Evolutionary conservation across 208 protist species (phyloP).

Genomic region (Leishmania arabica): DNA sequence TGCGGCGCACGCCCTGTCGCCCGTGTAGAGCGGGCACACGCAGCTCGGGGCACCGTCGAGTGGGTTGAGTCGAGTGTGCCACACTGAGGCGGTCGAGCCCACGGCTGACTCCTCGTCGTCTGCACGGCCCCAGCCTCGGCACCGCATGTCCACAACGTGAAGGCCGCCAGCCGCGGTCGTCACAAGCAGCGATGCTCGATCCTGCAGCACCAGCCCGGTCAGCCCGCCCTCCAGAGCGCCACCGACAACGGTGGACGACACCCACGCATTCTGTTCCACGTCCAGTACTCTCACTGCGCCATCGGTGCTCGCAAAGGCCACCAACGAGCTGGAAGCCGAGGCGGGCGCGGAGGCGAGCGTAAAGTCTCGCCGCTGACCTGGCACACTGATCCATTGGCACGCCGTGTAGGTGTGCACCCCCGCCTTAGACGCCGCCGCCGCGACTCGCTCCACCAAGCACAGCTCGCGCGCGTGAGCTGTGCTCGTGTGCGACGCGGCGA

Average conservation of each 20-base stretch:
- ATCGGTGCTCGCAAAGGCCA: slow-evolving; percentile 53
- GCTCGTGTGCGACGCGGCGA: neutral
- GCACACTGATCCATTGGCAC: slow-evolving; percentile 26
- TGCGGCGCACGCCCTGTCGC: slow-evolving; percentile 32
- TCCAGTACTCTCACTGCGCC: slow-evolving; percentile 46
- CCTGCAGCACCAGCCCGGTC: slow-evolving; percentile 35
- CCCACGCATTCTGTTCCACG: slow-evolving; percentile 32
- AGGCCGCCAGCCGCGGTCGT: slow-evolving; percentile 43
- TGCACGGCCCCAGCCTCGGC: neutral
- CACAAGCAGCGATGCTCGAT: slow-evolving; percentile 36
- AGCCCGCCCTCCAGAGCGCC: slow-evolving; percentile 28
- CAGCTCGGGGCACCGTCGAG: slow-evolving; percentile 43
- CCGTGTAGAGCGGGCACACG: slow-evolving; percentile 40
- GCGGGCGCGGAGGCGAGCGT: neutral
- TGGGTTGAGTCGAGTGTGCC: slow-evolving; percentile 31
- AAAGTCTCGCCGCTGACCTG: neutral
- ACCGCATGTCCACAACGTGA: slow-evolving; percentile 32
- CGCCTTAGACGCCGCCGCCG: neutral
- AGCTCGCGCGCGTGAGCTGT: slow-evolving; percentile 11
- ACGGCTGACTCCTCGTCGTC: neutral
- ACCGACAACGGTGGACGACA: slow-evolving; percentile 18
- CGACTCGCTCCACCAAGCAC: slow-evolving; percentile 31
- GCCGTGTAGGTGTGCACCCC: slow-evolving; percentile 25
- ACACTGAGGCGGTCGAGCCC: slow-evolving; percentile 22
- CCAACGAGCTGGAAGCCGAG: slow-evolving; percentile 4